Conservation (phyloP, 345 rosid species). For the Fremontodendron californicum region DNA sequence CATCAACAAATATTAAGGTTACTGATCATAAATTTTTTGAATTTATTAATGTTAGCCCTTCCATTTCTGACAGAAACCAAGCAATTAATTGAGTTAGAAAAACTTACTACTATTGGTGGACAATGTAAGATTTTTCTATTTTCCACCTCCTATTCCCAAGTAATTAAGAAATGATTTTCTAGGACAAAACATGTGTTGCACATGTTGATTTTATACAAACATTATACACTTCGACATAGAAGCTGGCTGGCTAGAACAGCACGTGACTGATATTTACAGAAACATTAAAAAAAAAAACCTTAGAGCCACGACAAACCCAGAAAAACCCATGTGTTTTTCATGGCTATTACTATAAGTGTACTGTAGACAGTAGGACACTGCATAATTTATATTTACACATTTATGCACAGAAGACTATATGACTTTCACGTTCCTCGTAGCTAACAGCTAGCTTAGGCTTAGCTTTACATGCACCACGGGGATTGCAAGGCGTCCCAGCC, state of each 20-base stretch:
- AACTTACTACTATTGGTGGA: not conserved
- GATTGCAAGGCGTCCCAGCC: constrained; percentile 59
- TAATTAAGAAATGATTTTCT: not conserved
- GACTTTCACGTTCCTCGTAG: not conserved
- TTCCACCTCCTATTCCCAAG: not conserved
- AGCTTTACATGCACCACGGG: constrained; percentile 47
- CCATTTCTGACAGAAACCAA: no score
- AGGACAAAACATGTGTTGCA: constrained; percentile 1
- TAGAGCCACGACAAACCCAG: not conserved
- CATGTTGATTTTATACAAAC: not conserved
- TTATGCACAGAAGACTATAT: not conserved
- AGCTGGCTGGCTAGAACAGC: not conserved
- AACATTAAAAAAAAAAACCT: not conserved
- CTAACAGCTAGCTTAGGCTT: not conserved
- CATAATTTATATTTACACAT: constrained; percentile 1
- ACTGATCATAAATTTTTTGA: not conserved
- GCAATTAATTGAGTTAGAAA: no score
- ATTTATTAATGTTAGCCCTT: not conserved
- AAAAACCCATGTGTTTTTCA: not conserved
- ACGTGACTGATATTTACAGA: not conserved
- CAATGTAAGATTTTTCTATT: not conserved
- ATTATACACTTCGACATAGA: not conserved
- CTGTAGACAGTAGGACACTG: not conserved
- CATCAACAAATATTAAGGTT: not conserved
- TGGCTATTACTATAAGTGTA: not conserved